phyloP scores from a whole-genome alignment of 2,329 filamentous ascomycete genomes.

The Aspergillus candidus region DNA sequence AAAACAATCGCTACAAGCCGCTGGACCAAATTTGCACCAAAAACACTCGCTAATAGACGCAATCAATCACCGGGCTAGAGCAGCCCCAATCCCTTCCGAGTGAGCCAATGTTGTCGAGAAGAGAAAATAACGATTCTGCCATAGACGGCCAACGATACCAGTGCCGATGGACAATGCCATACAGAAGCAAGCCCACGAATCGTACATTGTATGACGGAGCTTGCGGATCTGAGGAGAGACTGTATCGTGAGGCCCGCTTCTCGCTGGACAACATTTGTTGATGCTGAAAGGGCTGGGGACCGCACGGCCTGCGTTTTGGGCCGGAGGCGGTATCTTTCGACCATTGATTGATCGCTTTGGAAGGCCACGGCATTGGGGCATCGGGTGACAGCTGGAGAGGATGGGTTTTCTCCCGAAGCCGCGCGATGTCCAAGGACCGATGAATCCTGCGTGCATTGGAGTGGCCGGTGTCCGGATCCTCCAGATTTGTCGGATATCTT shows the following conservation, averaged over 20 bases:
- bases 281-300: not conserved
- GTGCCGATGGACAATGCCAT: conserved; percentile 7
- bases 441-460: too few species aligned
- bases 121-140: conserved; percentile 13
- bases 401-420: too few species aligned
- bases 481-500: too few species aligned
- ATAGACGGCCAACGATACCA: conserved; percentile 12
- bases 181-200: conserved; percentile 4
- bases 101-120: conserved; percentile 10
- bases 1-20: not conserved
- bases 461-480: too few species aligned
- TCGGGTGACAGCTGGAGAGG: too few species aligned
- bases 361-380: not conserved
- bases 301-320: too few species aligned
- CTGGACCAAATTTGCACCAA: conserved; percentile 2
- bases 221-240: not conserved
- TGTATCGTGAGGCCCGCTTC: not conserved
- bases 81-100: conserved; percentile 14
- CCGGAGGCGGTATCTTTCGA: too few species aligned
- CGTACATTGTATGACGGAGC: not conserved
- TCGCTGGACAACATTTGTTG: not conserved
- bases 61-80: conserved; percentile 3
- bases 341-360: not conserved
- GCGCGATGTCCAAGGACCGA: too few species aligned
- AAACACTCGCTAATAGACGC: not conserved